phyloP scores from a whole-genome alignment of 164 flowering plant species.

The Magnolia changhungtana region DNA sequence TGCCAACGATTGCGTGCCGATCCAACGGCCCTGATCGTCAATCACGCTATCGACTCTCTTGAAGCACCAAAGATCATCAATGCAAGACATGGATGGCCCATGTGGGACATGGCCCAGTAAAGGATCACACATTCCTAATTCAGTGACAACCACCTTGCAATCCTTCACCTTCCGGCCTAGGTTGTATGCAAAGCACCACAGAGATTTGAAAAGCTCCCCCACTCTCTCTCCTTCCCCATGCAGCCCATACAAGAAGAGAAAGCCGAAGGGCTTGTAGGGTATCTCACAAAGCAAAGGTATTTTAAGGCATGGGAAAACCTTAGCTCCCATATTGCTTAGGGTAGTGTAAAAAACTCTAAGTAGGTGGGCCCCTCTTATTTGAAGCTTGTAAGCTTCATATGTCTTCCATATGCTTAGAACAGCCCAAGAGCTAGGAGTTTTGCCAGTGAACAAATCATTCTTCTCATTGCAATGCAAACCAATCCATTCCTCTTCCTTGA shows the following conservation, averaged over 20 bases:
- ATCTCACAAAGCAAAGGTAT: constrained; percentile 16
- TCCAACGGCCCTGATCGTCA: constrained; percentile 8
- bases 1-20: constrained; percentile 15
- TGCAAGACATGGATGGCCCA: constrained; percentile 31
- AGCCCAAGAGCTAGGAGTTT: constrained; percentile 46
- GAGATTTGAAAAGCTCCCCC: constrained; percentile 39
- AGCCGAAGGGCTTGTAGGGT: constrained; percentile 36
- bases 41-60: constrained; percentile 29
- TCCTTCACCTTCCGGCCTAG: constrained; percentile 37
- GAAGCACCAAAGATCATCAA: constrained; percentile 43
- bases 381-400: constrained; percentile 36
- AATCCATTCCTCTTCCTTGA: constrained; percentile 38
- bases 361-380: constrained; percentile 27
- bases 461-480: constrained; percentile 20
- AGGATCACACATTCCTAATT: constrained; percentile 41
- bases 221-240: constrained; percentile 51
- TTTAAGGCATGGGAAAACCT: constrained; percentile 35
- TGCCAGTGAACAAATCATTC: constrained; percentile 15
- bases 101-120: constrained; percentile 31
- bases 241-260: constrained; percentile 46
- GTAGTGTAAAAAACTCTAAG: constrained; percentile 25
- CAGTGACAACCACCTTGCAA: constrained; percentile 42
- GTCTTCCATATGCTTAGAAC: constrained; percentile 51
- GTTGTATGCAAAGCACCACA: constrained; percentile 44
- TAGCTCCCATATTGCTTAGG: constrained; percentile 31